A percentile compares a stretch with the other conserved stretches of the same genome.
These are phyloP conservation scores for Phaeoacremonium minimum DNA, from an alignment of 2,329 filamentous ascomycete genomes.

Conservation along the genomic window DNA sequence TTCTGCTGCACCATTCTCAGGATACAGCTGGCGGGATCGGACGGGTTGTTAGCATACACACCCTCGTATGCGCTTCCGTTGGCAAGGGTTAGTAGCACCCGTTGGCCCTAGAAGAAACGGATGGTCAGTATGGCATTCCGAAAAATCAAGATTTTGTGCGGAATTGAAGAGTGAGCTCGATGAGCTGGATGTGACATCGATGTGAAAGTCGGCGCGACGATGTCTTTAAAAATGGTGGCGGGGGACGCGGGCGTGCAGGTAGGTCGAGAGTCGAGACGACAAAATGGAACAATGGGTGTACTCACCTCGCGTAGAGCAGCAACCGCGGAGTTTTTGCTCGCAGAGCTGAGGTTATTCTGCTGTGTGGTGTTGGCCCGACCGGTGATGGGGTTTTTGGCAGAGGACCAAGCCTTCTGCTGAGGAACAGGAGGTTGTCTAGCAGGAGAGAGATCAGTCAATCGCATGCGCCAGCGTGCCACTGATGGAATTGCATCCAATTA, in stretches of 20 bases:
- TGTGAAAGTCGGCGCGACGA: background rate
- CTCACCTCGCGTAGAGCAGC: conserved; percentile 25
- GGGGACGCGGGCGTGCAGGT: no score
- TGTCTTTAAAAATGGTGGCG: no score
- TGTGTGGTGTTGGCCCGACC: conserved; percentile 18
- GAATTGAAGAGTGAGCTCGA: background rate
- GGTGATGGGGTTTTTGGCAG: conserved; percentile 24
- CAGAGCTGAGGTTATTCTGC: conserved; percentile 13
- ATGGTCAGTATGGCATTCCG: conserved; percentile 9
- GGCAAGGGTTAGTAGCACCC: conserved; percentile 19
- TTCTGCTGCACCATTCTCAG: conserved; percentile 28
- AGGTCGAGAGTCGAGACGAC: conserved; percentile 4
- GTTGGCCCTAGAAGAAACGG: conserved; percentile 19
- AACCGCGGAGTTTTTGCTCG: conserved; percentile 16
- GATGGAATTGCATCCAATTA: background rate
- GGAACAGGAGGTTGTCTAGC: conserved; percentile 21
- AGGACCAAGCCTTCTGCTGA: conserved; percentile 23
- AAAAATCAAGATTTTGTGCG: background rate
- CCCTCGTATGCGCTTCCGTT: conserved; percentile 24
- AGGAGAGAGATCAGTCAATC: no score
- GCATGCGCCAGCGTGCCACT: conserved; percentile 7
- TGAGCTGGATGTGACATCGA: background rate
- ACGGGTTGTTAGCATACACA: conserved; percentile 18
- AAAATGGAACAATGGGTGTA: conserved; percentile 3
- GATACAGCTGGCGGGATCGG: conserved; percentile 18